Conservation (phyloP, 2,329 filamentous ascomycete species). For the Pseudocercospora vitis region DNA sequence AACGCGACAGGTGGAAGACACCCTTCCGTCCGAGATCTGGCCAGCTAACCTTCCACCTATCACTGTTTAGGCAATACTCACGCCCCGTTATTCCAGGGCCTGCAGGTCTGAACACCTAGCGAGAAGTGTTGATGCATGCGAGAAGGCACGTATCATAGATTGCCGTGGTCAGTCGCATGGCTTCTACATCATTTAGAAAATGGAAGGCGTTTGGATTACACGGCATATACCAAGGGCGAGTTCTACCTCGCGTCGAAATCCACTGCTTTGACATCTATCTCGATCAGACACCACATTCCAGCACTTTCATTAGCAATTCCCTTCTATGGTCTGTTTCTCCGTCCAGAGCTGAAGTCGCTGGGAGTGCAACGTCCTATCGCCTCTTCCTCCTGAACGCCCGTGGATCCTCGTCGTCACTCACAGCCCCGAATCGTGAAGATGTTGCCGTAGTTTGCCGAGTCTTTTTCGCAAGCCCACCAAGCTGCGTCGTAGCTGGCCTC, state of each 20-base stretch:
- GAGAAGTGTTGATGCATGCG: background rate
- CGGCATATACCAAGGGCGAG: constrained; percentile 6
- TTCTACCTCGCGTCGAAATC: constrained; percentile 1
- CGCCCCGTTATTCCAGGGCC: constrained; percentile 26
- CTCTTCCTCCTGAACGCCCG: constrained; percentile 54
- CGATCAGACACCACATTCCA: background rate
- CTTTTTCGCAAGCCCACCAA: constrained; percentile 33
- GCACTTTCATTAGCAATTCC: constrained; percentile 1
- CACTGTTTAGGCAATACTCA: constrained; percentile 27
- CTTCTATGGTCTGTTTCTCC: no score
- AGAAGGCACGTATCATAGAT: background rate
- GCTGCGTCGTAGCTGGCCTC: constrained; percentile 29
- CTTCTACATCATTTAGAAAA: background rate
- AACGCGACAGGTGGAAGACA: no score
- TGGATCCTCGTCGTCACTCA: constrained; percentile 50
- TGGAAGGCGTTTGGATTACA: background rate
- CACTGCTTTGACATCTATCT: background rate
- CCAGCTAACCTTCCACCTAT: no score
- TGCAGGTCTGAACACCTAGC: constrained; percentile 14
- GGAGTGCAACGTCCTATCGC: constrained; percentile 4
- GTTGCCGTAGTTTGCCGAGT: constrained; percentile 31
- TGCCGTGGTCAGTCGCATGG: background rate
- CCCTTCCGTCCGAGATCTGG: no score
- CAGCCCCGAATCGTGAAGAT: background rate
- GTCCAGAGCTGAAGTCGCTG: background rate